A percentile compares a stretch with the other conserved stretches of the same genome.
Evolutionary conservation across 2,329 filamentous ascomycete species (phyloP).

Genomic region (Ceratocystis ficicola): DNA sequence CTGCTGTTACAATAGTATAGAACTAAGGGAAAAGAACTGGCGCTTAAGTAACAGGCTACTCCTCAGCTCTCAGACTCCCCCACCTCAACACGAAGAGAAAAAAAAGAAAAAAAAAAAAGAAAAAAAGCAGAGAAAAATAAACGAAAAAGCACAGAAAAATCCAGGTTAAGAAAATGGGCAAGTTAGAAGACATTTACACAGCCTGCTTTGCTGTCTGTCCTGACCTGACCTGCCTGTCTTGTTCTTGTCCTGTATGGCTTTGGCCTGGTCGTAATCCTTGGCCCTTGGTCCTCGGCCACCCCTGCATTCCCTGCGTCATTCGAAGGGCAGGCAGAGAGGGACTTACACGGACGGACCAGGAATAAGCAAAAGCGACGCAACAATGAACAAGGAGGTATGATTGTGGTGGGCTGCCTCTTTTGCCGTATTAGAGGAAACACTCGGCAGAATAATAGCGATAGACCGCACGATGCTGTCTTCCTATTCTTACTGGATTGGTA

Average conservation of each 20-base stretch:
- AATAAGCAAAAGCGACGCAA: background rate
- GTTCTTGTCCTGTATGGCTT: too few species aligned
- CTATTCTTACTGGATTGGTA: too few species aligned
- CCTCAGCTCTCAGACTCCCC: background rate
- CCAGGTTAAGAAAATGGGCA: background rate
- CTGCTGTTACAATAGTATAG: too few species aligned
- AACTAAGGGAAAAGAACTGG: background rate
- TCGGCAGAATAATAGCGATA: too few species aligned
- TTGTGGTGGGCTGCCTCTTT: background rate
- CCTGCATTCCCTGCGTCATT: conserved; percentile 7
- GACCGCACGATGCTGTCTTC: too few species aligned
- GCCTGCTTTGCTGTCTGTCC: background rate
- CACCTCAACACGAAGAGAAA: background rate
- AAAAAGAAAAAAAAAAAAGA: background rate
- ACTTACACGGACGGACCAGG: conserved; percentile 1
- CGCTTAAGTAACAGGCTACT: background rate
- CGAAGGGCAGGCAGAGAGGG: background rate
- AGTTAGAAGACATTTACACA: background rate
- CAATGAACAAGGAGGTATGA: too few species aligned
- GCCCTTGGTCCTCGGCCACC: background rate
- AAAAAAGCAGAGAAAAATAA: background rate
- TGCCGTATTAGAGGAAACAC: background rate
- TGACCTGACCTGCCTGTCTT: too few species aligned
- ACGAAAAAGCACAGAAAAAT: too few species aligned
- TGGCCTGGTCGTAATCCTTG: background rate